A percentile compares a stretch with the other conserved stretches of the same genome.
These are phyloP conservation scores for Ichthyophonus hoferi DNA, from an alignment of 208 protist species.

Conservation along the genomic window DNA sequence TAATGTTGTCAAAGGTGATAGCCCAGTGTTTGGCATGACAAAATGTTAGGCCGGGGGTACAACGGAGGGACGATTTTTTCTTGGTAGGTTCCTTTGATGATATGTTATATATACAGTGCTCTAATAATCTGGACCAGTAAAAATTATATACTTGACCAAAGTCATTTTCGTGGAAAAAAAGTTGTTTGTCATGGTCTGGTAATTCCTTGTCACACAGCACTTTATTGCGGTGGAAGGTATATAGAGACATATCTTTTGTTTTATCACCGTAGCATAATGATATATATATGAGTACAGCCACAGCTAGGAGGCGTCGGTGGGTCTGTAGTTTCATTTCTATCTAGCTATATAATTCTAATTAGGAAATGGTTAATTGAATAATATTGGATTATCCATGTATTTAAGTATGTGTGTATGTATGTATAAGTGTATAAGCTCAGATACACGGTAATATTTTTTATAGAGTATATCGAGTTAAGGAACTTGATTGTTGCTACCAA, in stretches of 20 bases:
- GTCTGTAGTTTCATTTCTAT: no score
- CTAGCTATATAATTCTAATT: no score
- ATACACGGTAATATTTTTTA: no score
- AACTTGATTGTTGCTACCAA: no score
- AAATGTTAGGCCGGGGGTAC: background rate
- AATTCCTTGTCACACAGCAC: background rate
- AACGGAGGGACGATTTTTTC: background rate
- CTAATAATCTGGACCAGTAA: background rate
- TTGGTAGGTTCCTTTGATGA: background rate
- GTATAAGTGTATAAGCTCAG: background rate
- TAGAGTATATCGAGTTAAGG: no score
- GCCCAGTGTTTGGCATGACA: background rate
- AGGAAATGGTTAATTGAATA: background rate
- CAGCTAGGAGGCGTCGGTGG: no score
- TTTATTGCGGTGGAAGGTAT: background rate
- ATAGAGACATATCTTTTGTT: background rate
- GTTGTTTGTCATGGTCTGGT: background rate
- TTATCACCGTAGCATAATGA: background rate
- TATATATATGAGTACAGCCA: background rate
- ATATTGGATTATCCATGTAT: background rate
- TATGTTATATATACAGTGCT: no score
- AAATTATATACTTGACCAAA: background rate
- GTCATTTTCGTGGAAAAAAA: background rate
- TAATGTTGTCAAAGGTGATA: background rate
- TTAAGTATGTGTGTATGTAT: background rate